Percentiles rank a stretch among this genome's conserved stretches.
These are phyloP conservation scores for Fomitopsis palustris DNA, from an alignment of 1,284 basidiomycete genomes.

Conservation along the genomic window DNA sequence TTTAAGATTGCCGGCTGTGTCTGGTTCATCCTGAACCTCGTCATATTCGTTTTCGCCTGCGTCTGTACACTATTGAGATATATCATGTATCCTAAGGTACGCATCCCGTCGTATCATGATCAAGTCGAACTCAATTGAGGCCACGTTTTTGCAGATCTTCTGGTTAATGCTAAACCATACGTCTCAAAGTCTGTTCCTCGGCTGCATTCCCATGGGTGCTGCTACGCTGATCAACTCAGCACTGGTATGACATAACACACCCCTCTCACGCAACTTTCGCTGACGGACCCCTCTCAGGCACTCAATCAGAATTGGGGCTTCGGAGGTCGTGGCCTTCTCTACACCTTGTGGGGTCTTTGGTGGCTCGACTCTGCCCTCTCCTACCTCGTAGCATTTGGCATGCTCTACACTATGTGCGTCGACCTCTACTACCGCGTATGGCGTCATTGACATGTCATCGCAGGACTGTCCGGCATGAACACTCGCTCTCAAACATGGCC, in stretches of 20 bases:
- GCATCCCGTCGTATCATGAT: neutral
- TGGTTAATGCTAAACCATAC: constrained; percentile 42
- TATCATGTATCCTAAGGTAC: constrained; percentile 41
- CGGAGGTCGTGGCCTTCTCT: constrained; percentile 45
- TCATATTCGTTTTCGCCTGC: constrained; percentile 47
- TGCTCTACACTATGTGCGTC: constrained; percentile 52
- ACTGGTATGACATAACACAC: constrained; percentile 11
- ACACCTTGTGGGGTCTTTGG: constrained; percentile 57
- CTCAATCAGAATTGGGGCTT: constrained; percentile 31
- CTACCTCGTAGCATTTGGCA: constrained; percentile 46
- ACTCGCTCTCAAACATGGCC: constrained; percentile 43
- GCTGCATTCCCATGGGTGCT: constrained; percentile 59
- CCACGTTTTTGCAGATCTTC: constrained; percentile 15
- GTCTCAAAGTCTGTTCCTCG: constrained; percentile 57
- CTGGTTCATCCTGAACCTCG: constrained; percentile 53
- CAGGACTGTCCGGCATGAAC: constrained; percentile 53
- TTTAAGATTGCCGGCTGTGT: constrained; percentile 34
- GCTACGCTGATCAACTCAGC: constrained; percentile 42
- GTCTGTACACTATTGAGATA: constrained; percentile 42
- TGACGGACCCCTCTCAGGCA: constrained; percentile 4
- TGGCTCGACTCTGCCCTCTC: constrained; percentile 53
- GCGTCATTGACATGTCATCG: neutral
- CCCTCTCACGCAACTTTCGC: neutral
- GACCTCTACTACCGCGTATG: neutral
- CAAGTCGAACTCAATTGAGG: neutral